These are phyloP conservation scores for Xylariaceae sp. DNA, from an alignment of 2,329 filamentous ascomycete species.

Conservation along the genomic window DNA sequence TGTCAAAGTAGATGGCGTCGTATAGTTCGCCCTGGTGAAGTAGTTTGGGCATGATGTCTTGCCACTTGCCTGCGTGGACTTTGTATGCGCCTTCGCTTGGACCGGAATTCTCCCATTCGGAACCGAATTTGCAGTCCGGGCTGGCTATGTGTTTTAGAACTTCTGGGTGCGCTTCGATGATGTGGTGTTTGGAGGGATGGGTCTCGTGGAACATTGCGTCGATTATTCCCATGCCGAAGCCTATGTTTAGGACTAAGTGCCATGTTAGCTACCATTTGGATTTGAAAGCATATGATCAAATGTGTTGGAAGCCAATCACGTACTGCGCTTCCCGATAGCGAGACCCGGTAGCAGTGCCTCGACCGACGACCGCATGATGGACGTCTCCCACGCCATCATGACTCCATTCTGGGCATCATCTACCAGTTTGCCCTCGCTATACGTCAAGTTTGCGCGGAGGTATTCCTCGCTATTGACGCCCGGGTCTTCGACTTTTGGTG, in stretches of 20 bases:
- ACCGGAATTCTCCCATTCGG: constrained; percentile 52
- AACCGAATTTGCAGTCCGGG: constrained; percentile 50
- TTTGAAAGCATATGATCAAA: too few relatives aligned
- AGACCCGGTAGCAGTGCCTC: constrained; percentile 54
- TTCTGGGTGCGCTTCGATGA: constrained; percentile 79
- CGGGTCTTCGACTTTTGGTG: constrained; percentile 26
- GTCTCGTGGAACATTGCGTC: constrained; percentile 72
- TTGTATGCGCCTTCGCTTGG: constrained; percentile 67
- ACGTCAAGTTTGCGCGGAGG: constrained; percentile 64
- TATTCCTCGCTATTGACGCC: constrained; percentile 64
- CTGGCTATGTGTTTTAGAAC: constrained; percentile 64
- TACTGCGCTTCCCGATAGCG: constrained; percentile 50
- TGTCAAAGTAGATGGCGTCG: constrained; percentile 95
- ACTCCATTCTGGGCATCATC: constrained; percentile 77
- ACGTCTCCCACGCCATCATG: constrained; percentile 92
- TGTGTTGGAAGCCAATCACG: too few relatives aligned
- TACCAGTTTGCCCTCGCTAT: constrained; percentile 64
- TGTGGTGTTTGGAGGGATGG: constrained; percentile 70
- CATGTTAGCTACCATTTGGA: too few relatives aligned
- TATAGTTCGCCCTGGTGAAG: constrained; percentile 68
- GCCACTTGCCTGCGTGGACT: constrained; percentile 75
- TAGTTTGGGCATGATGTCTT: constrained; percentile 70
- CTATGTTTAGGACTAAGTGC: constrained; percentile 69
- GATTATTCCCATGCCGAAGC: constrained; percentile 89
- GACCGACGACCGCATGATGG: constrained; percentile 79